Base-by-base conservation (phyloP, 441 rosid species). In the Adansonia rubrostipa region DNA sequence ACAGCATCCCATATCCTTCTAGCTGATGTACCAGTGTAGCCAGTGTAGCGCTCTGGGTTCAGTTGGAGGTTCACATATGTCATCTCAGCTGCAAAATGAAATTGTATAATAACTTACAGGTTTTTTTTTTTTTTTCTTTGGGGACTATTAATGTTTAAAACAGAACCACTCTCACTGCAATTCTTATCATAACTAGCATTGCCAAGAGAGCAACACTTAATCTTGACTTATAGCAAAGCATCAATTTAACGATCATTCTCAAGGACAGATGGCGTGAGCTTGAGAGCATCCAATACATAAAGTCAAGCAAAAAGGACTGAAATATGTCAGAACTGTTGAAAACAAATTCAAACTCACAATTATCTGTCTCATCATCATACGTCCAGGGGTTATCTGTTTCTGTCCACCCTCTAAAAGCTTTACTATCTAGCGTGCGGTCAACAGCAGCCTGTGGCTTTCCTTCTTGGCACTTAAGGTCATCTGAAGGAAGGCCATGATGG, bases 1-100 rank as follows among this genome's bases (percentile, higher is more conserved):
- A 92, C 72, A 75, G 99, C 96, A 82, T 96, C 99, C 99, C 99
- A 96, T 86, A 96, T 93, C 87, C 99, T 90, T 86, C 97, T 86
- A 82, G 99, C 99, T 69, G 99, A 93, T 54, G 99, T 92, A 78
- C 98, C 98, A 65, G 80, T 81, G 42, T 96, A 93, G 75, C 99
- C 99, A 85, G 98, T 95, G 77, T 87, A 93, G 54, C 98, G 93
- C 80, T 93, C 99, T 42, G 98, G 98, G 83, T 95, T 95, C 81
- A 93, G 79, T 80, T 82, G 93, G 79, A 95, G 98, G 90, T 95
- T 95, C 71, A 95, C 99, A 85, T 93, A 95, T 0, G 96, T 93
- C 99, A 95, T 88, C 48, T 93, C 96, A 83, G 86, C 99, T 95
- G 95, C 76, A 80, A 85, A 83, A 83, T 4, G 28, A 47, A 84